These are phyloP conservation scores for Pseudocercospora vitis DNA, from an alignment of 2,329 filamentous ascomycete genomes.

Conservation along the genomic window DNA sequence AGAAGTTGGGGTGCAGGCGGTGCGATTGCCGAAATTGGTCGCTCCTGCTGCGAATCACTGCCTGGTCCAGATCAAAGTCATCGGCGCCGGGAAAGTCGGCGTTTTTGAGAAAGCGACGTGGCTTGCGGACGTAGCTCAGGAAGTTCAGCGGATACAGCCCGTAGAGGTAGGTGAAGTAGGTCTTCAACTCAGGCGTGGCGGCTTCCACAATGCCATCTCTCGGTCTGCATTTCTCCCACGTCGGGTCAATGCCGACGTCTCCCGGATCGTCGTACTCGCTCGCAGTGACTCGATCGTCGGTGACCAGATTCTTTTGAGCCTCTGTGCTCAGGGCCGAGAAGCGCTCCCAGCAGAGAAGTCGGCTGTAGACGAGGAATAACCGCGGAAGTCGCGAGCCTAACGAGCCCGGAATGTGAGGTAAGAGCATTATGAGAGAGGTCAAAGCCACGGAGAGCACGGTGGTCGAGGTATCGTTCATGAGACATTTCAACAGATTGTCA, in stretches of 20 bases:
- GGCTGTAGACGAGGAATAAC: constrained; percentile 78
- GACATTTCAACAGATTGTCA: constrained; percentile 67
- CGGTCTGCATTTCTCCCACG: constrained; percentile 66
- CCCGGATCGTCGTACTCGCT: constrained; percentile 43
- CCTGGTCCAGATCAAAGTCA: constrained; percentile 74
- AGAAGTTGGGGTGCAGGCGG: constrained; percentile 81
- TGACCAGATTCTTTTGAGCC: constrained; percentile 37
- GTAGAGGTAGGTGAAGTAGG: constrained; percentile 80
- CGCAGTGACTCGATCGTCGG: constrained; percentile 37
- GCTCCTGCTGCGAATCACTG: constrained; percentile 72
- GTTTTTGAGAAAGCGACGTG: constrained; percentile 73
- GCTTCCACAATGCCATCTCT: constrained; percentile 63
- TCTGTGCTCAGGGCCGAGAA: constrained; percentile 42
- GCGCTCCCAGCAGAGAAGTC: constrained; percentile 75
- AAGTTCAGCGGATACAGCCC: constrained; percentile 83
- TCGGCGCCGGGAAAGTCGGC: constrained; percentile 69
- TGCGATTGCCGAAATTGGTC: constrained; percentile 73
- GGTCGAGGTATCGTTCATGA: constrained; percentile 76
- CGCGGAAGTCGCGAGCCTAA: constrained; percentile 67
- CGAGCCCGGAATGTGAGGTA: constrained; percentile 76
- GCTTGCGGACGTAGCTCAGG: constrained; percentile 81
- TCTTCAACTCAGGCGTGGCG: constrained; percentile 65
- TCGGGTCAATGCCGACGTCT: constrained; percentile 39
- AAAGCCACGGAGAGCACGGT: constrained; percentile 73
- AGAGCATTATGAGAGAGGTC: constrained; percentile 74